Conservation (phyloP, 2,329 filamentous ascomycete genomes). For the Chalara sp. region DNA sequence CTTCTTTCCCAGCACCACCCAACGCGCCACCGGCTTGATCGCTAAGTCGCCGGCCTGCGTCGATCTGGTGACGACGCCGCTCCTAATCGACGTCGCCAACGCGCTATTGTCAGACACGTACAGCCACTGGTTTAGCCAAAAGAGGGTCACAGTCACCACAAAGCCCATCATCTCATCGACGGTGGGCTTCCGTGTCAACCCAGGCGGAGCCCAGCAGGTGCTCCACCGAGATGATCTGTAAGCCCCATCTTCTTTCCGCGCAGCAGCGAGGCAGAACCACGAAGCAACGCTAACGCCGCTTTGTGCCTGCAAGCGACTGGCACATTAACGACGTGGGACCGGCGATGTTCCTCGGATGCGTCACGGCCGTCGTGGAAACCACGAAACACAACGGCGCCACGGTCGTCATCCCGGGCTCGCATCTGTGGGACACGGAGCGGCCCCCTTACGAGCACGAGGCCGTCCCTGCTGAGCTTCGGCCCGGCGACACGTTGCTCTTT, state of each 20-base stretch:
- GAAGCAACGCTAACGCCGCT: too few species aligned
- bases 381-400: neutral
- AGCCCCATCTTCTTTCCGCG: too few species aligned
- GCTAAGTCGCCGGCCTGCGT: slow-evolving; percentile 31
- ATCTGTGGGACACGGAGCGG: neutral
- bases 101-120: slow-evolving; percentile 29
- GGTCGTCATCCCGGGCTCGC: neutral
- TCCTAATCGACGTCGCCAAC: slow-evolving; percentile 30
- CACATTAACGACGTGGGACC: too few species aligned
- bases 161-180: slow-evolving; percentile 33
- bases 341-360: too few species aligned
- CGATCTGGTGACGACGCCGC: slow-evolving; percentile 30
- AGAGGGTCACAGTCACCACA: slow-evolving; percentile 24
- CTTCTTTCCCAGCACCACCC: slow-evolving; percentile 34
- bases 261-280: too few species aligned
- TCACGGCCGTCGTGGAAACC: too few species aligned
- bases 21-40: slow-evolving; percentile 33
- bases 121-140: slow-evolving; percentile 30
- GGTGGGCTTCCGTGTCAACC: slow-evolving; percentile 33
- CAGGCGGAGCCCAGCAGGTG: slow-evolving; percentile 33
- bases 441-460: neutral
- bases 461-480: neutral
- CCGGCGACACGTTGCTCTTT: neutral
- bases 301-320: too few species aligned
- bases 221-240: slow-evolving; percentile 31